Evolutionary conservation across 2,329 filamentous ascomycete species (phyloP).

Genomic region (Chrysoporthe austroafricana): DNA sequence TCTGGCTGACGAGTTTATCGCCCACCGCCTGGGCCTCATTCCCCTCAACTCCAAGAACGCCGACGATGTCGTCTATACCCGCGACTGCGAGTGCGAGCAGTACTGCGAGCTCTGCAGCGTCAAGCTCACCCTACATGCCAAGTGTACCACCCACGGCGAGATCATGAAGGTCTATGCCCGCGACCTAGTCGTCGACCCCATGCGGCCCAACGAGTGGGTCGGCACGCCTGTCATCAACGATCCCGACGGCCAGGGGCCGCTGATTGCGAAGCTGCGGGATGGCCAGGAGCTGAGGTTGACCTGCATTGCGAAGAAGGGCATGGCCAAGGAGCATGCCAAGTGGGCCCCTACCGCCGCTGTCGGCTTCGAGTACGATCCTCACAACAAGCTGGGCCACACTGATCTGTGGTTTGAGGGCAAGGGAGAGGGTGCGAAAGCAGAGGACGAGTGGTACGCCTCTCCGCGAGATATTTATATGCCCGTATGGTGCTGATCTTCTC

Average conservation of each 20-base stretch:
- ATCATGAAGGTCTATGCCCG: constrained; percentile 94
- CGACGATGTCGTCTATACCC: constrained; percentile 81
- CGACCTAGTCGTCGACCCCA: constrained; percentile 75
- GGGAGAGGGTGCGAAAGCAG: constrained; percentile 44
- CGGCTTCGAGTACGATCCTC: constrained; percentile 96
- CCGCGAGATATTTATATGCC: not conserved
- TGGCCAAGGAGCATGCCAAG: constrained; percentile 98
- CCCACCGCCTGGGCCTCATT: constrained; percentile 87
- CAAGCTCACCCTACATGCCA: constrained; percentile 80
- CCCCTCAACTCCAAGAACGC: constrained; percentile 85
- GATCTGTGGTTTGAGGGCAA: constrained; percentile 86
- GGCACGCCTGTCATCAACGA: constrained; percentile 85
- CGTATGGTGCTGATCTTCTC: constrained; percentile 34
- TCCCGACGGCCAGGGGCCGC: constrained; percentile 75
- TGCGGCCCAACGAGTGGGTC: constrained; percentile 72
- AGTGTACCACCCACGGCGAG: constrained; percentile 76
- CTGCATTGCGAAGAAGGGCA: constrained; percentile 97
- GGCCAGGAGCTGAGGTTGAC: constrained; percentile 89
- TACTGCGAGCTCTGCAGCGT: constrained; percentile 93
- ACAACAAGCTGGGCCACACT: constrained; percentile 91
- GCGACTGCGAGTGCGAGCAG: constrained; percentile 95
- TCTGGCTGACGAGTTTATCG: constrained; percentile 92
- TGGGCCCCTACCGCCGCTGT: constrained; percentile 93
- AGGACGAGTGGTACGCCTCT: constrained; percentile 76
- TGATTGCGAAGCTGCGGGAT: constrained; percentile 88